Conservation (phyloP, 768 basidiomycete genomes). For the Rhizopogon roseolus region DNA sequence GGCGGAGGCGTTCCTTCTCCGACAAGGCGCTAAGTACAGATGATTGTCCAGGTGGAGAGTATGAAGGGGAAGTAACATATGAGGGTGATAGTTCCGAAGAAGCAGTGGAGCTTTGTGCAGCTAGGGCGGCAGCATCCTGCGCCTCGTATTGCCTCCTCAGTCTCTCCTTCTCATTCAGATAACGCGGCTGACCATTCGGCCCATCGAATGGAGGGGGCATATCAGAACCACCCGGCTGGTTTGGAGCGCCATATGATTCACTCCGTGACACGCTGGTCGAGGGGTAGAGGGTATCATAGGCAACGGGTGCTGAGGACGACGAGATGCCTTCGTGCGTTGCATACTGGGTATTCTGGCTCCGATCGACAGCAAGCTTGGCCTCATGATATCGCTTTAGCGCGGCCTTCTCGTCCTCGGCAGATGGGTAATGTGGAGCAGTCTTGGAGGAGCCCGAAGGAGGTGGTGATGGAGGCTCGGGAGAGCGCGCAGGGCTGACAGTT, state of each 20-base stretch:
- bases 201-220: constrained; percentile 54
- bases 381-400: constrained; percentile 63
- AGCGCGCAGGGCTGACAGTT: constrained; percentile 26
- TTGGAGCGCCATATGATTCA: constrained; percentile 14
- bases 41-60: constrained; percentile 16
- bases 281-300: constrained; percentile 62
- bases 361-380: constrained; percentile 66
- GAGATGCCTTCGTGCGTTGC: constrained; percentile 17
- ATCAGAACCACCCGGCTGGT: constrained; percentile 22
- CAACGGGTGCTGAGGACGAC: constrained; percentile 38
- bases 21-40: constrained; percentile 23
- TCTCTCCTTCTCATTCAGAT: constrained; percentile 62
- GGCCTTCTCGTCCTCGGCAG: constrained; percentile 74
- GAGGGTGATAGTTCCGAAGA: constrained; percentile 6
- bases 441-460: constrained; percentile 18
- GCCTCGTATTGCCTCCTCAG: constrained; percentile 60
- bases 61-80: constrained; percentile 12
- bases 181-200: constrained; percentile 32
- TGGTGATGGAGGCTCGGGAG: constrained; percentile 24
- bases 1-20: constrained; percentile 57
- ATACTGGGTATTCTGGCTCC: constrained; percentile 40
- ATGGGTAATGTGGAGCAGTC: constrained; percentile 43
- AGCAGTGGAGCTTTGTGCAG: constrained; percentile 15
- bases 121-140: constrained; percentile 54
- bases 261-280: constrained; percentile 23